Base-by-base conservation (phyloP, 352 stramenopile genomes). In the Elongisporangium senticosum region DNA sequence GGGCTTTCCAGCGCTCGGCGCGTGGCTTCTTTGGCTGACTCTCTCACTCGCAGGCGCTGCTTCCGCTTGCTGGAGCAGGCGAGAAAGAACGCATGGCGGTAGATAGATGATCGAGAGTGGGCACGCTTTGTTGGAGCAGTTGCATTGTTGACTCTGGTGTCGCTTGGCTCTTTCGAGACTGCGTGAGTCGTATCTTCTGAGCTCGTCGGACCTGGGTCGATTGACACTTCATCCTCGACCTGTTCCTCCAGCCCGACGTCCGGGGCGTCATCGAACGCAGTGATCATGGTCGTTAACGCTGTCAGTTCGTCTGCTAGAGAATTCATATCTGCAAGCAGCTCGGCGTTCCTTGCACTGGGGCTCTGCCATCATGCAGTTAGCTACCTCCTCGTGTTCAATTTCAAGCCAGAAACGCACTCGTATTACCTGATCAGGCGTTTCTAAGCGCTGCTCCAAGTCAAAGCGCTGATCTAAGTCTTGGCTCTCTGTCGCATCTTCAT, bases 261-360 rank as follows among this genome's bases (percentile, higher is more conserved):
- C 22, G 48, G 2, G 20, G 51, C 55, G n/a, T 19, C 39, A 14
- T 72, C 23, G 50, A 61, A 50, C 7, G 23, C 52, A 6, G 71
- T 24, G 65, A 79, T 43, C 33, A 43, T 43, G 3, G 33, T 10
- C 33, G 33, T 43, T 43, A 43, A 57, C 0, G 10, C 63, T 13
- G 68, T 61, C 19, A 83, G 21, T 15, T 79, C 71, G 22, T 56
- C 22, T 7, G 53, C 53, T 24, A 82, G 59, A 1, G 49, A 28
- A 53, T 66, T 49, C 22, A 58, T 54, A 21, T 43, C 19, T 1
- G 47, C 48, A 13, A 65, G 49, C n/a, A 65, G 59, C 22, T 13
- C 26, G 28, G n/a, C 47, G 21, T 51, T 52, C 48, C n/a, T 33
- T 33, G 21, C 1, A 19, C 33, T 43, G 33, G 33, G 11, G 11